These are phyloP conservation scores for Chlorella sp. DNA, from an alignment of 139 green algal genomes.

Conservation along the genomic window DNA sequence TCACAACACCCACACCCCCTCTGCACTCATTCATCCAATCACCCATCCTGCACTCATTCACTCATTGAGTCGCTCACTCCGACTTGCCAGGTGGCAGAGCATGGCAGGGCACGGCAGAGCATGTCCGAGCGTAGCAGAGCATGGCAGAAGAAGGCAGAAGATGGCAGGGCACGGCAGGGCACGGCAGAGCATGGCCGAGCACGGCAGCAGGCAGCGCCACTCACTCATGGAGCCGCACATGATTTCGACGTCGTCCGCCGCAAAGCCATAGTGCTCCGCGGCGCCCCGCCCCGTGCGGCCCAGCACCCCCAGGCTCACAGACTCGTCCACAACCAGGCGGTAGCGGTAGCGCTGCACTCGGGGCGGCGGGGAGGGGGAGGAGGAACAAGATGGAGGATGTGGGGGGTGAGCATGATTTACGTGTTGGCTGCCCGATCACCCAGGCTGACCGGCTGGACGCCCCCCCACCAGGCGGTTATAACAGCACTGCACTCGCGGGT, in stretches of 20 bases:
- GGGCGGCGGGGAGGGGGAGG: background rate
- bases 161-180: too few species aligned
- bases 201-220: background rate
- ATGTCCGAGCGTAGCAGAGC: too few species aligned
- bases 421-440: too few species aligned
- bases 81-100: too few species aligned
- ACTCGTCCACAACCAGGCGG: slow-evolving; percentile 97
- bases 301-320: slow-evolving; percentile 89
- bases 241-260: slow-evolving; percentile 84
- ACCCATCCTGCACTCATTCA: too few species aligned
- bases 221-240: slow-evolving; percentile 80
- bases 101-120: too few species aligned
- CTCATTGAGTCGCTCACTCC: background rate
- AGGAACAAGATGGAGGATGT: background rate
- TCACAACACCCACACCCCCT: too few species aligned
- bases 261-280: slow-evolving; percentile 84
- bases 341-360: slow-evolving; percentile 72
- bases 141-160: background rate
- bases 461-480: slow-evolving; percentile 95
- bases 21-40: too few species aligned
- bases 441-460: slow-evolving; percentile 88
- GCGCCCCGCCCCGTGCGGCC: slow-evolving; percentile 85
- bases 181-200: too few species aligned
- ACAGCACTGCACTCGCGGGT: slow-evolving; percentile 52
- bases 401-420: too few species aligned